Evolutionary conservation across 139 green algal genomes (phyloP).

Genomic region (Tetraselmis chui): DNA sequence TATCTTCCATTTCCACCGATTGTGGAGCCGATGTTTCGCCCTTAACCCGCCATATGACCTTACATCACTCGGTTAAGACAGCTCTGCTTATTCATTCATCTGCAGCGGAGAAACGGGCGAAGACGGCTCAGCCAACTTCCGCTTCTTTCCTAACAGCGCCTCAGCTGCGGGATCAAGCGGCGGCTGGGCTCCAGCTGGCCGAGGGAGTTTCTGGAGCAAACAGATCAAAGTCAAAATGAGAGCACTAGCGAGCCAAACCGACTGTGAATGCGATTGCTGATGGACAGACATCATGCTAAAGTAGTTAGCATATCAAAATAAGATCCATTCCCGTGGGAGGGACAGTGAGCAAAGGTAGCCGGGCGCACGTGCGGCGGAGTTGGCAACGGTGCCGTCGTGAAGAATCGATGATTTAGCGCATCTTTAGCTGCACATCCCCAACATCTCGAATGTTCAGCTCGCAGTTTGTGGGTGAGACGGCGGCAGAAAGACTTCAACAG

Average conservation of each 20-base stretch:
- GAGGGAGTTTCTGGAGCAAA: not conserved
- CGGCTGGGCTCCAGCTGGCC: not conserved
- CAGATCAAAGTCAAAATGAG: too few species aligned
- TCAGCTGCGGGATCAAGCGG: not conserved
- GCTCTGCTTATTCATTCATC: not conserved
- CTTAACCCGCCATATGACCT: too few species aligned
- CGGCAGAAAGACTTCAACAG: conserved; percentile 10
- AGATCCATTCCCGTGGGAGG: too few species aligned
- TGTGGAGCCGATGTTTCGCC: too few species aligned
- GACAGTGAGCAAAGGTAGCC: not conserved
- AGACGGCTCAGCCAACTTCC: not conserved
- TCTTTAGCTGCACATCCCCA: conserved; percentile 31
- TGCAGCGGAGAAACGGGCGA: not conserved
- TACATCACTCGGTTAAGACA: too few species aligned
- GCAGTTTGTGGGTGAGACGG: not conserved
- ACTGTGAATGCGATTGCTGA: too few species aligned
- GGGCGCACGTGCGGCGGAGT: conserved; percentile 21
- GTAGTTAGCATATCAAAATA: too few species aligned
- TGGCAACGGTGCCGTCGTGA: conserved; percentile 44
- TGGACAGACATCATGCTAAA: too few species aligned
- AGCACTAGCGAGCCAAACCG: too few species aligned
- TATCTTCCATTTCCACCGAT: too few species aligned
- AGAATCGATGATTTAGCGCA: conserved; percentile 70
- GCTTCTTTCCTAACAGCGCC: not conserved
- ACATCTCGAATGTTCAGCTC: not conserved